Conservation (phyloP, 2,329 filamentous ascomycete species). For the Fusarium lateritium region DNA sequence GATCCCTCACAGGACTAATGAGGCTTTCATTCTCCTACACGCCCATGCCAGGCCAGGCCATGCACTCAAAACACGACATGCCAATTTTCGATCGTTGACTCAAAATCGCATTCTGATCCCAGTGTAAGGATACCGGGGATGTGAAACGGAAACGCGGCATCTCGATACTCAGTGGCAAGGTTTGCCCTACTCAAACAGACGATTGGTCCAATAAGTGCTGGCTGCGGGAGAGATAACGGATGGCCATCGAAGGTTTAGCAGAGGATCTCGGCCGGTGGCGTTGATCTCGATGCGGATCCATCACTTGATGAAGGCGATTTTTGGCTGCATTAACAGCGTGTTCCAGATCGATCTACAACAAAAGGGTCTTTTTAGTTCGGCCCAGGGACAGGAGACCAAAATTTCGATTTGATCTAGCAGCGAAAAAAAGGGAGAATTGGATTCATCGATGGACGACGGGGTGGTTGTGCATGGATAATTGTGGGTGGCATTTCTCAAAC, state of each 20-base stretch:
- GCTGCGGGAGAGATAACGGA: constrained; percentile 20
- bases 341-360: constrained; percentile 39
- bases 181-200: too few species aligned
- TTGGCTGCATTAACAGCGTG: constrained; percentile 12
- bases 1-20: constrained; percentile 31
- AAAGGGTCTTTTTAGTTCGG: constrained; percentile 10
- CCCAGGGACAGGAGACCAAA: neutral
- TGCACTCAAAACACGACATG: constrained; percentile 2
- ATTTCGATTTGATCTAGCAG: neutral
- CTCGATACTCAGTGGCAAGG: constrained; percentile 25
- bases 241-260: constrained; percentile 41
- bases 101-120: neutral
- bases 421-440: constrained; percentile 4
- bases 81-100: neutral
- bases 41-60: neutral
- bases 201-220: constrained; percentile 12
- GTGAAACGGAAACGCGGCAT: constrained; percentile 21
- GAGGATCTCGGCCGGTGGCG: constrained; percentile 44
- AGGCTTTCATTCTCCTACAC: constrained; percentile 8
- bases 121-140: constrained; percentile 12
- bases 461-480: constrained; percentile 19
- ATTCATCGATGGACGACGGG: constrained; percentile 20
- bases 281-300: constrained; percentile 42
- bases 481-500: constrained; percentile 16
- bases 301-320: constrained; percentile 32